Base-by-base conservation (phyloP, 495 filamentous ascomycete species). In the Aspergillus panamensis region DNA sequence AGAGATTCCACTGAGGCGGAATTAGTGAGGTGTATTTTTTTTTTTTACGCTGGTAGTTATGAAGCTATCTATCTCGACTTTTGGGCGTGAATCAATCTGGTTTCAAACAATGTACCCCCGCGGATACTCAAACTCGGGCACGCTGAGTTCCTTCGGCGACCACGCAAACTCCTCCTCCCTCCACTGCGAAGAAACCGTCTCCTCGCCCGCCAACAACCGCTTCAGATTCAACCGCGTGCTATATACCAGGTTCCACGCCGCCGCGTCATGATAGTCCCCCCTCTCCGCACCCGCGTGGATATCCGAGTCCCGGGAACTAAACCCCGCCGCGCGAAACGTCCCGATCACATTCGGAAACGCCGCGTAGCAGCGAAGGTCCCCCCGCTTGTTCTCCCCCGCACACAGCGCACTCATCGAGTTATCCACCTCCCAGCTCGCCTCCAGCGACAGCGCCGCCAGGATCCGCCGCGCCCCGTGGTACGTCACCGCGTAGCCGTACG, bases 381-480 rank as follows among this genome's bases (percentile, higher is more conserved):
- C 53, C n/a, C 69, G 65, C 2, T 51, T 62, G 25, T 49, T 33
- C 8, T 17, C 6, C 1, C 65, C 65, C 14, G 58, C 66, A 48
- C 68, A 71, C 39, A 73, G 43, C 33, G 66, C 59, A 40, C 61
- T 59, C 59, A 73, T 54, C 3, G 68, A 61, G 32, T 63, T 66
- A 25, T 73, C 66, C 10, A 70, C 63, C 4, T 65, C 58, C 3
- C 20, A 25, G 1, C 65, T 64, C 14, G 65, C 20, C 39, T 72
- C 64, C 5, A 73, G 33, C 8, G 68, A 61, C 16, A 73, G 60
- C 39, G 64, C 61, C 0, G 66, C 61, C 17, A 85, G 74, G 14
- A 84, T 67, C 19, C 79, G 79, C 30, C 72, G 76, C 4, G 82
- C 82, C 8, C 82, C 81, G 42, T 69, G 60, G 25, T 75, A 76